phyloP scores from a whole-genome alignment of 2,329 filamentous ascomycete species.

The Fusarium lyarnte region DNA sequence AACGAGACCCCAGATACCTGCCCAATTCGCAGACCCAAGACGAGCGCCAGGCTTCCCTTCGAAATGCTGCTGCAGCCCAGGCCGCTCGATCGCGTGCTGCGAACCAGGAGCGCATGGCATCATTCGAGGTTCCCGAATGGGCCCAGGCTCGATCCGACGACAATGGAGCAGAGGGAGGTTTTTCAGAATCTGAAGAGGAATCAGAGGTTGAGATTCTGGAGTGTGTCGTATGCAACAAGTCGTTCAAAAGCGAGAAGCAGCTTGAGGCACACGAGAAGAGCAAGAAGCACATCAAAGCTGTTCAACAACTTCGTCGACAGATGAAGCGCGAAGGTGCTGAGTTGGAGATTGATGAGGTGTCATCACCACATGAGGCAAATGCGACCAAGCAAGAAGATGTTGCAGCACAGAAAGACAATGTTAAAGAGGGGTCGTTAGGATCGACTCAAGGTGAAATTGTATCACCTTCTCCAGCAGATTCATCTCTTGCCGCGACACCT shows the following conservation, averaged over 20 bases:
- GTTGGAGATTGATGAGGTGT: conserved; percentile 56
- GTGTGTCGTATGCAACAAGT: conserved; percentile 81
- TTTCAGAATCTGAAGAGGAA: conserved; percentile 68
- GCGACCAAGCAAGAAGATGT: not conserved
- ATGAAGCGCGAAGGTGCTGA: conserved; percentile 83
- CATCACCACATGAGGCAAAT: not conserved
- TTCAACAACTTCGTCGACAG: conserved; percentile 80
- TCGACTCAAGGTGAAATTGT: not conserved
- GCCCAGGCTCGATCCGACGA: conserved; percentile 67
- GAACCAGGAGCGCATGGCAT: conserved; percentile 77
- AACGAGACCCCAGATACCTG: conserved; percentile 87
- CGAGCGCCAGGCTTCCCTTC: conserved; percentile 80
- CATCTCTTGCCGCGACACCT: not conserved
- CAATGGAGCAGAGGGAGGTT: conserved; percentile 63
- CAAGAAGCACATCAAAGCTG: conserved; percentile 92
- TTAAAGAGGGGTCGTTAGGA: not conserved
- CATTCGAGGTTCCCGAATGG: conserved; percentile 78
- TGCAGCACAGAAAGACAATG: not conserved
- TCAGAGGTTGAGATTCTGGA: conserved; percentile 70
- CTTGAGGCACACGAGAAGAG: conserved; percentile 92
- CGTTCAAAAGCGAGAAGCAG: conserved; percentile 91
- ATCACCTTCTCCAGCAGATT: not conserved
- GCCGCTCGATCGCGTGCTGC: conserved; percentile 84
- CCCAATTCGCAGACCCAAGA: conserved; percentile 80
- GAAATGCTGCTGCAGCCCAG: conserved; percentile 83